Evolutionary conservation across 257 asterid species (phyloP).

Genomic region (Coffea eugenioides): DNA sequence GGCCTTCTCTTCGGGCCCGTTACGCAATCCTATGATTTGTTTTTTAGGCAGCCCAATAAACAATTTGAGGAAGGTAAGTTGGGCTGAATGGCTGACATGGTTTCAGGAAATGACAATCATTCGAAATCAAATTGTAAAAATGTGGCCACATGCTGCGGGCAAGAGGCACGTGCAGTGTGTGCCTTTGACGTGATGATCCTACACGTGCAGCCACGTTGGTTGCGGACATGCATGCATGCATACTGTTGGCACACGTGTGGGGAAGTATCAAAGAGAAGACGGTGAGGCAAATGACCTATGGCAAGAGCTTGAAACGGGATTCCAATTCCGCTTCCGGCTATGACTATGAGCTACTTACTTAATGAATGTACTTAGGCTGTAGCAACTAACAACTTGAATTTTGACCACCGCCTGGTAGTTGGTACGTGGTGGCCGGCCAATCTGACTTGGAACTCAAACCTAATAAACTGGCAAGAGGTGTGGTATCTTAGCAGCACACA

Average conservation of each 20-base stretch:
- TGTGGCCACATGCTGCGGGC: slow-evolving; percentile 30
- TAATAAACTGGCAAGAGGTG: background rate
- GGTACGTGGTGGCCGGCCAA: background rate
- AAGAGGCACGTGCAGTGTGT: slow-evolving; percentile 41
- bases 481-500: background rate
- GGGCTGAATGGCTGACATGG: no score
- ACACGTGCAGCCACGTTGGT: slow-evolving; percentile 53
- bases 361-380: no score
- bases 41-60: no score
- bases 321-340: slow-evolving; percentile 38
- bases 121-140: no score
- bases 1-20: background rate
- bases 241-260: no score
- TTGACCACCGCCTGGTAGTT: background rate
- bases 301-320: slow-evolving; percentile 12
- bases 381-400: background rate
- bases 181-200: slow-evolving; percentile 42
- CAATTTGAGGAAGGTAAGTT: no score
- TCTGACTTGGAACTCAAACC: background rate
- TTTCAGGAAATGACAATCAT: background rate
- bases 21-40: no score
- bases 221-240: no score
- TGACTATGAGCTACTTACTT: no score
- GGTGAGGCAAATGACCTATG: background rate
- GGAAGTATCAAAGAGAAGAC: slow-evolving; percentile 44